phyloP scores from a whole-genome alignment of 2,329 filamentous ascomycete genomes.

The Diaporthe citri region DNA sequence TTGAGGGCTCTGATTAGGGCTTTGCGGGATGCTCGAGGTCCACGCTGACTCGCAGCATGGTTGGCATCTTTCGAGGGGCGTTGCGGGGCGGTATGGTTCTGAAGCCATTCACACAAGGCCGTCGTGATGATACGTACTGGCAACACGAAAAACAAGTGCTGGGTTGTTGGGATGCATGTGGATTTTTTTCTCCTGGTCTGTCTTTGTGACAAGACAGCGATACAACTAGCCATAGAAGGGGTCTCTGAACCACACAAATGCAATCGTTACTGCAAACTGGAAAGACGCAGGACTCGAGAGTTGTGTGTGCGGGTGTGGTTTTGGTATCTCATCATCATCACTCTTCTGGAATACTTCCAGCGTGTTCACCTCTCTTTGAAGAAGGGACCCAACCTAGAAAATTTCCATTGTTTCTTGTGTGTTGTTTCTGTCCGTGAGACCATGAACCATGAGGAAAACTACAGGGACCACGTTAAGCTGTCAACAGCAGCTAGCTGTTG shows the following conservation, averaged over 20 bases:
- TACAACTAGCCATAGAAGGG: conserved; percentile 54
- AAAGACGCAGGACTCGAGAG: background rate
- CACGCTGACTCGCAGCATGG: too few species aligned
- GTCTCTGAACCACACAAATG: conserved; percentile 59
- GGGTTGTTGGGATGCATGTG: conserved; percentile 1
- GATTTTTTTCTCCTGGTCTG: conserved; percentile 52
- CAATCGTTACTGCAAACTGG: conserved; percentile 54
- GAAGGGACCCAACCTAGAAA: conserved; percentile 42
- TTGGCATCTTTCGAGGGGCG: too few species aligned
- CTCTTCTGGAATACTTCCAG: conserved; percentile 28
- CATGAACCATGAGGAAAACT: conserved; percentile 36
- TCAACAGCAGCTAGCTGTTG: conserved; percentile 33
- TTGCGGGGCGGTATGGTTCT: too few species aligned
- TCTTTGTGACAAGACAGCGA: conserved; percentile 51
- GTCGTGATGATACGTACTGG: too few species aligned
- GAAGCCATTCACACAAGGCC: too few species aligned
- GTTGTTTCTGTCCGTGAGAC: conserved; percentile 28
- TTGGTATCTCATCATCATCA: conserved; percentile 31
- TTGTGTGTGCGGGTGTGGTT: background rate
- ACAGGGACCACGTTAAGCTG: conserved; percentile 34
- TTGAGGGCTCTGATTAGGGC: too few species aligned
- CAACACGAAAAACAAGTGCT: background rate
- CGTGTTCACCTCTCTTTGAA: conserved; percentile 34
- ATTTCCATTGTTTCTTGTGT: conserved; percentile 38
- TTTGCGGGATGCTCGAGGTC: too few species aligned